A percentile compares a stretch with the other conserved stretches of the same genome.
phyloP scores from a whole-genome alignment of 2,329 filamentous ascomycete species.

The Diaporthe humulicola region DNA sequence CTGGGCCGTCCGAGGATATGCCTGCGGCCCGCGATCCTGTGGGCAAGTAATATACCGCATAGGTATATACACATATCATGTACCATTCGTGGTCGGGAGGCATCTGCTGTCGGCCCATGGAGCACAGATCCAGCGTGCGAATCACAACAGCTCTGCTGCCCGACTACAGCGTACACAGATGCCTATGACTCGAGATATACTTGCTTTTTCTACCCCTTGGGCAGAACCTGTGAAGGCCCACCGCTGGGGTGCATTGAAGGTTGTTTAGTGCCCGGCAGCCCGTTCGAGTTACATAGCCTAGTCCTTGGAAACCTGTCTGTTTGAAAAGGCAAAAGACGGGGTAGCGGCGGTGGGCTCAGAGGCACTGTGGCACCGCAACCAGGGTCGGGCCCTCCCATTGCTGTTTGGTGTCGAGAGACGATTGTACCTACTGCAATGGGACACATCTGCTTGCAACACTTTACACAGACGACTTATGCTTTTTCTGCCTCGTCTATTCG shows the following conservation, averaged over 20 bases:
- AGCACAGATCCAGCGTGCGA: conserved; percentile 2
- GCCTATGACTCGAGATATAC: conserved; percentile 15
- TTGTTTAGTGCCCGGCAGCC: conserved; percentile 13
- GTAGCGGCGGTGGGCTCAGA: neutral
- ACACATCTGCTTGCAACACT: neutral
- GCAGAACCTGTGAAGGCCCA: conserved; percentile 2
- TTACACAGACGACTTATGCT: neutral
- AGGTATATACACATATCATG: neutral
- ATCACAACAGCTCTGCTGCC: conserved; percentile 9
- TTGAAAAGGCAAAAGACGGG: conserved; percentile 3
- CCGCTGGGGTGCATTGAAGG: conserved; percentile 12
- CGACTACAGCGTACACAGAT: conserved; percentile 14
- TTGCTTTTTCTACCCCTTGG: conserved; percentile 21
- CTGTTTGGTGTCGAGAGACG: neutral
- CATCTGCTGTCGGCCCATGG: conserved; percentile 3
- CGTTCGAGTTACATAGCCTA: conserved; percentile 2
- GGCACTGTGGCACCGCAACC: neutral
- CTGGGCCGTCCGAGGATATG: neutral
- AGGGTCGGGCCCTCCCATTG: neutral
- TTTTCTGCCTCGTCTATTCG: neutral
- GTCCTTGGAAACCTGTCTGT: conserved; percentile 1
- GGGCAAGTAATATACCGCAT: neutral
- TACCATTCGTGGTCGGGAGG: neutral
- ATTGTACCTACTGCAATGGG: neutral
- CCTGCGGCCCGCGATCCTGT: neutral